These are phyloP conservation scores for Karstenula rhodostoma DNA, from an alignment of 2,329 filamentous ascomycete species.

Conservation along the genomic window DNA sequence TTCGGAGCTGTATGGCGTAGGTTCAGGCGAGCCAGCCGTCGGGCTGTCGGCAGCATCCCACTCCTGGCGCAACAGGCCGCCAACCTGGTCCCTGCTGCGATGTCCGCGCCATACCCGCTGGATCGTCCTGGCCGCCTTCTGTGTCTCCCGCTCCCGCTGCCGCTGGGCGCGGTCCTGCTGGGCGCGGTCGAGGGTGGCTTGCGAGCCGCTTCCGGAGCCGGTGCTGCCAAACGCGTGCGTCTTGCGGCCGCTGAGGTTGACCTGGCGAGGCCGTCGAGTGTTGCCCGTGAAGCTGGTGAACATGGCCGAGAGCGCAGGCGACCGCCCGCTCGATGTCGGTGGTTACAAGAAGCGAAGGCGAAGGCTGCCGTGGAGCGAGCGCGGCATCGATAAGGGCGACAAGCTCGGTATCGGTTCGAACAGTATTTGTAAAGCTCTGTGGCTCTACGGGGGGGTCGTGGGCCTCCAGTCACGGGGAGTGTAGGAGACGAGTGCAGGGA, in stretches of 20 bases:
- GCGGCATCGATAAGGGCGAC: not conserved
- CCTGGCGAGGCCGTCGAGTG: constrained; percentile 84
- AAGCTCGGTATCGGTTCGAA: not conserved
- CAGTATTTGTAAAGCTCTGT: not conserved
- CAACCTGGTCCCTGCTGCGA: constrained; percentile 65
- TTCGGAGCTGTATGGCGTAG: constrained; percentile 46
- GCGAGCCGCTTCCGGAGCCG: constrained; percentile 68
- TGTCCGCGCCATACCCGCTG: constrained; percentile 87
- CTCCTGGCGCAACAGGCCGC: constrained; percentile 58
- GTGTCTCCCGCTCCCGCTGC: constrained; percentile 79
- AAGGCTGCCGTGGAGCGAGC: not conserved
- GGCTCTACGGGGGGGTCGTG: not conserved
- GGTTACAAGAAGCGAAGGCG: not conserved
- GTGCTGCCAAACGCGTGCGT: constrained; percentile 77
- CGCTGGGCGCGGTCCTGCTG: constrained; percentile 84
- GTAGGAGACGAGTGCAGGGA: not conserved
- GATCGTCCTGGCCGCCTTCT: constrained; percentile 76
- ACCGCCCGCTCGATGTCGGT: not conserved
- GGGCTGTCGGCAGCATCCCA: constrained; percentile 41
- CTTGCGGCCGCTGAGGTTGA: constrained; percentile 89
- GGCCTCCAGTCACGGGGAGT: not conserved
- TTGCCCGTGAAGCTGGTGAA: constrained; percentile 91
- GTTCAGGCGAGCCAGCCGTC: constrained; percentile 13
- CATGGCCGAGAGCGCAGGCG: constrained; percentile 62
- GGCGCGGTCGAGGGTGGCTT: constrained; percentile 82